Evolutionary conservation across 768 basidiomycete species (phyloP), one percentile per base, ranked within the genome.

Genomic region (Cystofilobasidium ferigula): DNA sequence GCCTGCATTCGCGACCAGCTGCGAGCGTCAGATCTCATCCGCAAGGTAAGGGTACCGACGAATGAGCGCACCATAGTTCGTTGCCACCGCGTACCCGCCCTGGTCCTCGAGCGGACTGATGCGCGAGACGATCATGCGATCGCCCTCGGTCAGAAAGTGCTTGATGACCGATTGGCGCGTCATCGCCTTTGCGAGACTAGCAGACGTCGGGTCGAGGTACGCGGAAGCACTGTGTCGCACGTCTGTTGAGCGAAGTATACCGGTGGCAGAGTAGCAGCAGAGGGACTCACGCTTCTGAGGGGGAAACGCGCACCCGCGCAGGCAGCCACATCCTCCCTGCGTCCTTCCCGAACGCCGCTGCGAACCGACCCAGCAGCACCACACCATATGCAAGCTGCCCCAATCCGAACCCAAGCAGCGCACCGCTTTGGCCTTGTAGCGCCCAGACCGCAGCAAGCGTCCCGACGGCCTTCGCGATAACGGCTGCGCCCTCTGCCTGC

Each of bases 111-210:
- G 77, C 35, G 87, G 85, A 67, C 90, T 91, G 72, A 89, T 84
- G 74, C 82, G 83, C 0, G 89, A 88, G 22, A 99, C 80, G 14
- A 94, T 81, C 51, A 98, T 78, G 72, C 95, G 90, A 75, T 99
- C 95, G 4, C 89, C 91, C 73, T 98, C 95, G 0, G 94, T 98
- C 32, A 99, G 78, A 69, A 97, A 82, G 75, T 98, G 95, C 75
- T 99, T 99, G 69, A 97, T 80, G 3, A 95, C 69, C 0, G 88
- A 90, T 74, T 98, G 95, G 1, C 80, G 80, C 26, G 90, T 91
- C 84, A 98, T 88, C 0, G 86, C 88, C 59, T 83, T 75, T 0
- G 90, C 87, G 8, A 98, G 80, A 26, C 78, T 76, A 16, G 89
- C 75, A 20, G 83, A 74, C 34, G 78, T 72, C 10, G 75, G 69